These are phyloP conservation scores for Oldenlandia corymbosa DNA, from an alignment of 257 asterid species.

Conservation along the genomic window DNA sequence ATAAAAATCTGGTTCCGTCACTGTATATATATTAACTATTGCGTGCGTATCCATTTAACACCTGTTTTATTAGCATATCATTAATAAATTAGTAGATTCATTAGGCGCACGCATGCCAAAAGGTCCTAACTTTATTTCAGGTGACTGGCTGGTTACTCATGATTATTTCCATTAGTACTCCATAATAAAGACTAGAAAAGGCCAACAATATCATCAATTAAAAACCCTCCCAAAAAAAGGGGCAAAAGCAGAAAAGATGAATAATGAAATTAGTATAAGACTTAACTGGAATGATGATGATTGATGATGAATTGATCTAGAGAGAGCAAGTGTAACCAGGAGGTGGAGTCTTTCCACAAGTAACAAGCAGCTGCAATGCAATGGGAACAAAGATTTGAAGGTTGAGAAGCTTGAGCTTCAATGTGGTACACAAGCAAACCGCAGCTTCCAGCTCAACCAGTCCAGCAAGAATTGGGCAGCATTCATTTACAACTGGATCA, in stretches of 20 bases:
- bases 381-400: conserved; percentile 62
- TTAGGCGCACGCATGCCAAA: neutral
- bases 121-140: neutral
- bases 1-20: no score
- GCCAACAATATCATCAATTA: neutral
- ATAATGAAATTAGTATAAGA: no score
- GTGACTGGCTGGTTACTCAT: neutral
- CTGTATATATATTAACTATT: no score
- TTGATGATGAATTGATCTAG: conserved; percentile 17
- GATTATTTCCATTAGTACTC: no score
- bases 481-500: conserved; percentile 56
- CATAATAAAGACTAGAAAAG: neutral
- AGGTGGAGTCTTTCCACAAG: conserved; percentile 81
- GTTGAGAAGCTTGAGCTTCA: conserved; percentile 57
- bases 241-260: no score
- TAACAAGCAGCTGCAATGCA: conserved; percentile 70
- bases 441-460: conserved; percentile 74
- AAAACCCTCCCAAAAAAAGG: no score
- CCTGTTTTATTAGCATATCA: no score
- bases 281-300: no score
- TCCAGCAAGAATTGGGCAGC: conserved; percentile 71
- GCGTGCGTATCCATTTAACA: no score
- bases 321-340: conserved; percentile 88
- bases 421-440: conserved; percentile 64
- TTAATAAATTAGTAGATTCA: no score